These are phyloP conservation scores for Boletus rubroflammeus DNA, from an alignment of 768 basidiomycete species.

Conservation along the genomic window DNA sequence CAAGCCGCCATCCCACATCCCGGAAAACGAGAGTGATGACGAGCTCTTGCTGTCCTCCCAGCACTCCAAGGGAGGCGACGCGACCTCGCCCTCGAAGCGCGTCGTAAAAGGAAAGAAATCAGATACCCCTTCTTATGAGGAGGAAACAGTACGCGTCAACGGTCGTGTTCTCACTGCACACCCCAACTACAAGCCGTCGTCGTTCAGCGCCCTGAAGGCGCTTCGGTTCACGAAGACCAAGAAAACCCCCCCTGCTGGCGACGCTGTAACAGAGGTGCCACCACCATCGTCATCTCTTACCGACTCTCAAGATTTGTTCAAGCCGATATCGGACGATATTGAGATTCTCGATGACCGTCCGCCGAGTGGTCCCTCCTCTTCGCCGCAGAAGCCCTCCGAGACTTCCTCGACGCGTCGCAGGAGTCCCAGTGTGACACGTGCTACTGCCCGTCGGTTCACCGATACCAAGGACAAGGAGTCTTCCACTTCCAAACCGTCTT, in stretches of 20 bases:
- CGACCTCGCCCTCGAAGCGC: slow-evolving; percentile 12
- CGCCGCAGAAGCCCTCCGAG: background rate
- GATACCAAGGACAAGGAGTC: slow-evolving; percentile 3
- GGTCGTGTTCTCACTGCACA: slow-evolving; percentile 20
- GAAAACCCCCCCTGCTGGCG: slow-evolving; percentile 1
- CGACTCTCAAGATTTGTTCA: slow-evolving; percentile 23
- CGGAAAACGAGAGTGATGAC: slow-evolving; percentile 26
- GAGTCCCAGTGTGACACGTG: background rate
- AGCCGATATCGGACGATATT: slow-evolving; percentile 19
- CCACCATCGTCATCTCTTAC: slow-evolving; percentile 22
- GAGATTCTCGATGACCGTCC: background rate
- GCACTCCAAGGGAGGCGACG: slow-evolving; percentile 10
- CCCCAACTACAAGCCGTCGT: slow-evolving; percentile 22
- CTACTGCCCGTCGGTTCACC: background rate
- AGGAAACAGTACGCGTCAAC: slow-evolving; percentile 13
- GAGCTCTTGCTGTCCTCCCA: slow-evolving; percentile 29
- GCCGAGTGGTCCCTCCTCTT: background rate
- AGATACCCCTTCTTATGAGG: background rate
- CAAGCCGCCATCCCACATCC: background rate
- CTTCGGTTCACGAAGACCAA: slow-evolving; percentile 38
- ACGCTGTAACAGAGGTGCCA: slow-evolving; percentile 1
- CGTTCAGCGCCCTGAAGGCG: background rate
- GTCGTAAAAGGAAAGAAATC: slow-evolving; percentile 6
- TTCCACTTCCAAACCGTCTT: slow-evolving; percentile 2
- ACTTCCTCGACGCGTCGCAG: slow-evolving; percentile 1